Percentiles rank a stretch among this genome's conserved stretches.
These are phyloP conservation scores for Pythium pectinolyticum DNA, from an alignment of 352 stramenopile species.

Conservation along the genomic window DNA sequence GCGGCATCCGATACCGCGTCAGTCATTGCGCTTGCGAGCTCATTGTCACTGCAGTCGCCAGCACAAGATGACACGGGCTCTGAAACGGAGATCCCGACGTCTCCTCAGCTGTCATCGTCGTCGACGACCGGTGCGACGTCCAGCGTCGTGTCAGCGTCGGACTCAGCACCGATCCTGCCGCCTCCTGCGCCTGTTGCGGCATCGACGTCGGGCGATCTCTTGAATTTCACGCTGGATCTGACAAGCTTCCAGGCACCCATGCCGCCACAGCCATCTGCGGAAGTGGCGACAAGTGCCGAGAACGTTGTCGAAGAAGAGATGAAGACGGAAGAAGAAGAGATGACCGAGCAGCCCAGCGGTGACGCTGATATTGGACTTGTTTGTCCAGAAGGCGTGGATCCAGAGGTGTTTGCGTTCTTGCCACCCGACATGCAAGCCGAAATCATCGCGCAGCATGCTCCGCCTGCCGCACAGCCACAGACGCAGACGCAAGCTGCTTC, in stretches of 20 bases:
- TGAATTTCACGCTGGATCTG: slow-evolving; percentile 86
- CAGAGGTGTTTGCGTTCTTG: slow-evolving; percentile 95
- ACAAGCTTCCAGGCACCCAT: slow-evolving; percentile 42
- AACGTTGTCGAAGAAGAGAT: slow-evolving; percentile 24
- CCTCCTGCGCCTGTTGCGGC: slow-evolving; percentile 37
- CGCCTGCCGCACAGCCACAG: slow-evolving; percentile 31
- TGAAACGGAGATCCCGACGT: slow-evolving; percentile 38
- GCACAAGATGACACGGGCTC: slow-evolving; percentile 54
- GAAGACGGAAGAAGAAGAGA: slow-evolving; percentile 22
- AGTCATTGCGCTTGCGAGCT: slow-evolving; percentile 81
- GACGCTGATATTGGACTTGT: slow-evolving; percentile 24
- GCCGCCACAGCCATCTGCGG: slow-evolving; percentile 11
- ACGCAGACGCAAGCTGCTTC: neutral
- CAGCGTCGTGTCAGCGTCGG: slow-evolving; percentile 1
- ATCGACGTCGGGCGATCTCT: slow-evolving; percentile 45
- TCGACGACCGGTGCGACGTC: neutral
- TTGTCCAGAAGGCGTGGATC: slow-evolving; percentile 95
- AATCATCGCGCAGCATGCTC: slow-evolving; percentile 84
- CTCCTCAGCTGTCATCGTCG: slow-evolving; percentile 16
- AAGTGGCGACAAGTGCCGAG: slow-evolving; percentile 6
- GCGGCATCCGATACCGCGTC: slow-evolving; percentile 64
- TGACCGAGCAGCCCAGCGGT: slow-evolving; percentile 4
- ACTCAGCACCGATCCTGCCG: neutral
- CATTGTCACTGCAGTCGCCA: slow-evolving; percentile 77
- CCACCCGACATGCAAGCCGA: slow-evolving; percentile 97